Base-by-base conservation (phyloP, 2,329 filamentous ascomycete genomes). In the Beauveria asiatica region DNA sequence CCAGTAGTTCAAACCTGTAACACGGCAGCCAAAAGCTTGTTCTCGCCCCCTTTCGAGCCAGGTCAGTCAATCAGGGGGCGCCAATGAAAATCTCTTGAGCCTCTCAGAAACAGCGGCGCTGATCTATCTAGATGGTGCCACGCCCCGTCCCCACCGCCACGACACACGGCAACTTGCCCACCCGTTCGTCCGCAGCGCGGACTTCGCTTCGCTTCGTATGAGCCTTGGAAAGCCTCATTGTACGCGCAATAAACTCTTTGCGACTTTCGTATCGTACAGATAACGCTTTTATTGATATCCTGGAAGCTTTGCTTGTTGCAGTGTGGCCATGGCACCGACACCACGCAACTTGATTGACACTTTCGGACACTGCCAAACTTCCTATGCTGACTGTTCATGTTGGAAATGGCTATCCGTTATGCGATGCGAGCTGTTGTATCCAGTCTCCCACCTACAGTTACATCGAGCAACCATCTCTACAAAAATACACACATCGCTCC, bases 61-160 rank as follows among this genome's bases (percentile, higher is more conserved):
- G 5, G 33, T 16, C 33, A 6, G 33, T 37, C 33, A 37, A 37
- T 37, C 33, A 37, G 33, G 33, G 33, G 33, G 33, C 33, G 33
- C 33, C 11, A 37, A 37, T 37, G 33, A 37, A 37, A 37, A 37
- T 51, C 27, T 51, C n/a, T 39, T 39, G 49, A 51, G 49, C 49
- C 27, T 51, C 33, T 13, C 33, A 37, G 33, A 37, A 37, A 37
- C 49, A 51, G 37, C 49, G 21, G n/a, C 50, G 50, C 50, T 25
- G 50, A 53, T 53, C 50, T 53, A 53, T 53, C 50, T 53, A 41
- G 50, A 53, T 53, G 50, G 50, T 42, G 19, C 21, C 19, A 41
- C 25, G 50, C n/a, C 33, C 19, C 9, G 16, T 42, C 50, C 25
- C 50, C 50, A 53, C 50, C 19, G 37, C 50, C n/a, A 16, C 33